phyloP scores from a whole-genome alignment of 2,329 filamentous ascomycete species.

The Claviceps pazoutovae region DNA sequence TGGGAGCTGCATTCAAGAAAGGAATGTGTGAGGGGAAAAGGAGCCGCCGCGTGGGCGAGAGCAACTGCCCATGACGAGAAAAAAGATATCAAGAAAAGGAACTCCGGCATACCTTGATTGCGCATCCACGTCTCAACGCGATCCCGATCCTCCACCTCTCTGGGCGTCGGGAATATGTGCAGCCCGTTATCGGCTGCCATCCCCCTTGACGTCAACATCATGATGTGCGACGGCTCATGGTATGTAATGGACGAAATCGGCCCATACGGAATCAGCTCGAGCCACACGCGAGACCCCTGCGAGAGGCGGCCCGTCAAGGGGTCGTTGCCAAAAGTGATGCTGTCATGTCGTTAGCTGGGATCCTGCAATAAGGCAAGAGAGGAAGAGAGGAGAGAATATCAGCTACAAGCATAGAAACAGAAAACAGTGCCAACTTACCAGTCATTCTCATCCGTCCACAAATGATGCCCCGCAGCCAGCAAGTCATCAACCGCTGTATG shows the following conservation, averaged over 20 bases:
- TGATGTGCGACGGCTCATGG: slow-evolving; percentile 25
- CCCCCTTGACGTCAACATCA: slow-evolving; percentile 28
- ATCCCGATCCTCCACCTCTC: slow-evolving; percentile 11
- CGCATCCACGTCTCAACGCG: slow-evolving; percentile 24
- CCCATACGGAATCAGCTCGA: slow-evolving; percentile 24
- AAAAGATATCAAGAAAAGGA: background rate
- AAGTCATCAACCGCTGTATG: slow-evolving; percentile 20
- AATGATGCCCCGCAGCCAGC: slow-evolving; percentile 24
- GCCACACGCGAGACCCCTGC: slow-evolving; percentile 9
- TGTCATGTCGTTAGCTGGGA: background rate
- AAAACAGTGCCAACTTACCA: slow-evolving; percentile 15
- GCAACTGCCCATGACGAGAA: background rate
- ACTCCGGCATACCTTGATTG: slow-evolving; percentile 17
- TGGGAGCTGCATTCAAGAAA: no score
- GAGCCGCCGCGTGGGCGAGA: no score
- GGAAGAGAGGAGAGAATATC: background rate
- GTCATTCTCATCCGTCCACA: slow-evolving; percentile 29
- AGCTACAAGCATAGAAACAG: background rate
- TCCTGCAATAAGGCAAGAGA: background rate
- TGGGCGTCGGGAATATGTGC: slow-evolving; percentile 24
- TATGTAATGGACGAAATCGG: slow-evolving; percentile 35
- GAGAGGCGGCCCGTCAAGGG: slow-evolving; percentile 1
- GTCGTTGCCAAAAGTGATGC: slow-evolving; percentile 6
- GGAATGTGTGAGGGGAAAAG: no score
- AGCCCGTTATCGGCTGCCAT: slow-evolving; percentile 19